A percentile compares a stretch with the other conserved stretches of the same genome.
Evolutionary conservation across 345 rosid genomes (phyloP).

Genomic region (Aquilaria sinensis): DNA sequence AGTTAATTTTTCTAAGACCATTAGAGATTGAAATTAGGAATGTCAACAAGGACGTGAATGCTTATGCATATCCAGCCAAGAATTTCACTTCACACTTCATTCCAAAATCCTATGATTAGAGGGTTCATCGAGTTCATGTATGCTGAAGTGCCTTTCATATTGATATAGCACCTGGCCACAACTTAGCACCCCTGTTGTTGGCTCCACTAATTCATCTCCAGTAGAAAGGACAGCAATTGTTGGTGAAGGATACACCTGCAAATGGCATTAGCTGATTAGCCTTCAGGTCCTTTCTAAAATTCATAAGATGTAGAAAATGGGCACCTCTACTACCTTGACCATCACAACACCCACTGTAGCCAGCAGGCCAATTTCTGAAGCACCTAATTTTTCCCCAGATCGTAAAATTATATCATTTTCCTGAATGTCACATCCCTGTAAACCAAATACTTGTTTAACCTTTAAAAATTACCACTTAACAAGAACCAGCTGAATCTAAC

Average conservation of each 20-base stretch:
- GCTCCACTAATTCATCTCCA: conserved; percentile 93
- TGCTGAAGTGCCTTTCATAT: conserved; percentile 3
- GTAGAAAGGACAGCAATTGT: conserved; percentile 87
- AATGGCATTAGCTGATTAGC: conserved; percentile 10
- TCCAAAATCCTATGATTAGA: too few relatives aligned
- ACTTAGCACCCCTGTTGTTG: conserved; percentile 41
- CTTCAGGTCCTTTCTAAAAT: conserved; percentile 7
- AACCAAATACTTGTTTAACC: conserved; percentile 15
- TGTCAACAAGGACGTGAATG: too few relatives aligned
- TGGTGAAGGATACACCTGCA: conserved; percentile 78
- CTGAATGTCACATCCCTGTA: conserved; percentile 84
- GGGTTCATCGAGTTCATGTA: too few relatives aligned
- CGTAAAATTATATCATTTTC: conserved; percentile 54
- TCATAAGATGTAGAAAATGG: conserved; percentile 16
- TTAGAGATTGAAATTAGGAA: too few relatives aligned
- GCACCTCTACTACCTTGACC: conserved; percentile 61
- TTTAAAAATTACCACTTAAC: neutral
- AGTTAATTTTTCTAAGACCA: too few relatives aligned
- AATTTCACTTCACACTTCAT: too few relatives aligned
- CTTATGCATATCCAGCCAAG: too few relatives aligned
- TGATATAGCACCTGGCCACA: conserved; percentile 78
- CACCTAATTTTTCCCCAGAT: conserved; percentile 73
- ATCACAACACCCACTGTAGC: conserved; percentile 73
- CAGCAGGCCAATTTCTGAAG: conserved; percentile 89
- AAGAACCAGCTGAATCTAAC: too few relatives aligned